These are phyloP conservation scores for Pseudotulostoma volvatum DNA, from an alignment of 495 filamentous ascomycete genomes.

Conservation along the genomic window DNA sequence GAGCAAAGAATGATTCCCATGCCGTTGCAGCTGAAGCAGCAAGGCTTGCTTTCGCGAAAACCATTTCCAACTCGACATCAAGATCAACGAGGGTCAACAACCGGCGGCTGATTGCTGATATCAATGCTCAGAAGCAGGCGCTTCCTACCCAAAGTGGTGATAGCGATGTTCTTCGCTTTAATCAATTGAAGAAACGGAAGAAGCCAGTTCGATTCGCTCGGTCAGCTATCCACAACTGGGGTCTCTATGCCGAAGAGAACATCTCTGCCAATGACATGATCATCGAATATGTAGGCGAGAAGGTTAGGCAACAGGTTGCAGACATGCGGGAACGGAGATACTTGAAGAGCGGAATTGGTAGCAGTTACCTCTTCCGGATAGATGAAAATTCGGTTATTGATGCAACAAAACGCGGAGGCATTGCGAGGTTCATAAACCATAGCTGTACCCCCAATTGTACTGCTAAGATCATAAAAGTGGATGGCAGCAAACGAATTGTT, in stretches of 20 bases:
- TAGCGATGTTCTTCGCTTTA: conserved; percentile 84
- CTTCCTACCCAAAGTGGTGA: conserved; percentile 52
- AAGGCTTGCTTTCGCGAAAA: conserved; percentile 61
- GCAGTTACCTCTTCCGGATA: conserved; percentile 94
- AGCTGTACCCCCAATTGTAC: conserved; percentile 97
- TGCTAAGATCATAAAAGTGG: conserved; percentile 98
- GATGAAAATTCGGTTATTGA: conserved; percentile 96
- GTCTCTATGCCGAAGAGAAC: conserved; percentile 91
- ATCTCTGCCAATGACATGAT: conserved; percentile 98
- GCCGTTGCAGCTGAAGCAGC: conserved; percentile 48
- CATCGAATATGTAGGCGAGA: conserved; percentile 98
- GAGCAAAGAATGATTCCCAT: conserved; percentile 53
- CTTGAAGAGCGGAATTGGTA: conserved; percentile 89
- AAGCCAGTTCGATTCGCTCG: conserved; percentile 97
- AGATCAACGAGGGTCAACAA: conserved; percentile 89
- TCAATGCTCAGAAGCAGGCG: conserved; percentile 83
- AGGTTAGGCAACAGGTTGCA: conserved; percentile 87
- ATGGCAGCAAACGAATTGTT: conserved; percentile 97
- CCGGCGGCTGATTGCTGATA: conserved; percentile 79
- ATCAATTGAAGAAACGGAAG: conserved; percentile 98
- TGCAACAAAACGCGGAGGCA: conserved; percentile 94
- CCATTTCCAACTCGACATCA: conserved; percentile 60
- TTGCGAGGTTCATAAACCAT: conserved; percentile 98
- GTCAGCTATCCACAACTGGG: conserved; percentile 98
- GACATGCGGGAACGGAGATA: conserved; percentile 86